Conservation (phyloP, 2,329 filamentous ascomycete species). For the Sphaerulina populicola region DNA sequence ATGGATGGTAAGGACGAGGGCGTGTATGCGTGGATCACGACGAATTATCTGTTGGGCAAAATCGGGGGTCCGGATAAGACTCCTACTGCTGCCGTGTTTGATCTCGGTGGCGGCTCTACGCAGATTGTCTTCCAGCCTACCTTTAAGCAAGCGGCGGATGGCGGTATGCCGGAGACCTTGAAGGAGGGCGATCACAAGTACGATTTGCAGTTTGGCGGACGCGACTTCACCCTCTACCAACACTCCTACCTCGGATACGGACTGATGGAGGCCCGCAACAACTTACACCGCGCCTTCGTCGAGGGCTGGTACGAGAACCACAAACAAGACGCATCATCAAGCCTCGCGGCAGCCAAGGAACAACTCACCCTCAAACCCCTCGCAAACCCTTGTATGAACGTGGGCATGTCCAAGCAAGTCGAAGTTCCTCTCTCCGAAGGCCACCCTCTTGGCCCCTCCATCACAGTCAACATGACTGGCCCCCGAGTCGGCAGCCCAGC, state of each 20-base stretch:
- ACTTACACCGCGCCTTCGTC: slow-evolving; percentile 69
- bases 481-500: slow-evolving; percentile 66
- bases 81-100: slow-evolving; percentile 88
- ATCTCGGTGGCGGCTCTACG: slow-evolving; percentile 89
- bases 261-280: slow-evolving; percentile 85
- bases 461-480: slow-evolving; percentile 79
- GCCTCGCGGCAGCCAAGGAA: slow-evolving; percentile 33
- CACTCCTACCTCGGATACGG: slow-evolving; percentile 97
- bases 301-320: slow-evolving; percentile 59
- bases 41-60: slow-evolving; percentile 96
- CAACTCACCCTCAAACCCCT: slow-evolving; percentile 63
- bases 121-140: slow-evolving; percentile 98
- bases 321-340: slow-evolving; percentile 33
- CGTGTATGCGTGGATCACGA: slow-evolving; percentile 98
- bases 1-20: slow-evolving; percentile 98
- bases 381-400: slow-evolving; percentile 76
- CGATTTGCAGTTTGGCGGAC: slow-evolving; percentile 77
- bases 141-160: slow-evolving; percentile 63
- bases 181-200: slow-evolving; percentile 94
- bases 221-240: slow-evolving; percentile 88
- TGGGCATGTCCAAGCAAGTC: slow-evolving; percentile 66
- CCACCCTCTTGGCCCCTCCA: slow-evolving; percentile 56
- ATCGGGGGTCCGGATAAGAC: slow-evolving; percentile 87
- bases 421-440: slow-evolving; percentile 60
- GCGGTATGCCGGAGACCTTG: slow-evolving; percentile 78